Percentiles rank a stretch among this genome's conserved stretches.
phyloP scores from a whole-genome alignment of 2,329 filamentous ascomycete species.

The Anisogramma anomala region DNA sequence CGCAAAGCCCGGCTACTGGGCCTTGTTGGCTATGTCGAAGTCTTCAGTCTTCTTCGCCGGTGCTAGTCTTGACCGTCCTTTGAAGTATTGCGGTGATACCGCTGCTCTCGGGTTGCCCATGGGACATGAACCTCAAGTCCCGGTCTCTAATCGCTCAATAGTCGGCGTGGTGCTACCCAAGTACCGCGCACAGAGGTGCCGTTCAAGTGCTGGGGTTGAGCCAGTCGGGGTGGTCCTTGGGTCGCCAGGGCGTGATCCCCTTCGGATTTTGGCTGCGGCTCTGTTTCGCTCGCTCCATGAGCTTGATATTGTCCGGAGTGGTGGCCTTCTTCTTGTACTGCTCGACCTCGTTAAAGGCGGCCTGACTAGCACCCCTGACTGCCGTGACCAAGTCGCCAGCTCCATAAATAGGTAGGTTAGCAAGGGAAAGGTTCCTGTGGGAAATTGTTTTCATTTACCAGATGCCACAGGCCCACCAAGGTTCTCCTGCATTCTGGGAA shows the following conservation, averaged over 20 bases:
- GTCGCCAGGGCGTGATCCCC: conserved; percentile 47
- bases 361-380: conserved; percentile 36
- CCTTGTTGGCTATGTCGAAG: no score
- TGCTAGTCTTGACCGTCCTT: no score
- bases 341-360: conserved; percentile 38
- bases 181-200: neutral
- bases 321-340: conserved; percentile 38
- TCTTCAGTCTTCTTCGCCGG: no score
- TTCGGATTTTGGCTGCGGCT: conserved; percentile 43
- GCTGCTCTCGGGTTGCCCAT: no score
- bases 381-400: conserved; percentile 37
- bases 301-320: conserved; percentile 34
- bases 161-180: no score
- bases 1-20: no score
- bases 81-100: no score
- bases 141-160: no score
- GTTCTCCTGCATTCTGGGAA: conserved; percentile 40
- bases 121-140: no score
- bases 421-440: neutral
- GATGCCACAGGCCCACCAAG: conserved; percentile 37
- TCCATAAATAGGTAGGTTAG: conserved; percentile 23
- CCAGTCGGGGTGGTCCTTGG: conserved; percentile 50
- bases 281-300: conserved; percentile 40
- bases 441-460: conserved; percentile 30
- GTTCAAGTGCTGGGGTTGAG: conserved; percentile 21